Conservation (phyloP, 2,329 filamentous ascomycete species). For the Aureobasidium sp. region DNA sequence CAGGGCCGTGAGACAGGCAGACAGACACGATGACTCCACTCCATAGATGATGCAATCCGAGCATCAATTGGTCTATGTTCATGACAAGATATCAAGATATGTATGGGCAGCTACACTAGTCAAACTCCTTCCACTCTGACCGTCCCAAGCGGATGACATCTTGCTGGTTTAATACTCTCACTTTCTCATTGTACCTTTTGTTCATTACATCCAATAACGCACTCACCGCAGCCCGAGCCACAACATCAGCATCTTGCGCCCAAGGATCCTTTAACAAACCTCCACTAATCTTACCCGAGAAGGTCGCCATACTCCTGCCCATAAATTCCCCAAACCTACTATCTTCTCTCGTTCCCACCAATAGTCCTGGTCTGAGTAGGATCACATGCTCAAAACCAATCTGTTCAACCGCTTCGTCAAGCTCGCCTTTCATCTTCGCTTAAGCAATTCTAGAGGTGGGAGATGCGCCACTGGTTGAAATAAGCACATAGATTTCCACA, state of each 20-base stretch:
- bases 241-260: conserved; percentile 78
- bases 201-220: conserved; percentile 60
- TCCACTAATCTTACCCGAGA: conserved; percentile 60
- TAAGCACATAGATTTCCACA: conserved; percentile 78
- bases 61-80: no score
- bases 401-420: conserved; percentile 79
- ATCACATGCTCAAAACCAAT: conserved; percentile 82
- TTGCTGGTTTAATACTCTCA: conserved; percentile 64
- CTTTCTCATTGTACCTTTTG: conserved; percentile 62
- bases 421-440: conserved; percentile 82
- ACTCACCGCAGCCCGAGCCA: conserved; percentile 71
- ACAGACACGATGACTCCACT: no score
- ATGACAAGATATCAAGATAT: no score
- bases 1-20: no score
- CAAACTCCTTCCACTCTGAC: not conserved
- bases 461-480: conserved; percentile 65
- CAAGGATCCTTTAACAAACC: conserved; percentile 65
- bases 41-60: no score
- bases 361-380: conserved; percentile 77
- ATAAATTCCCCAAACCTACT: conserved; percentile 63
- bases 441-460: conserved; percentile 63
- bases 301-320: conserved; percentile 60
- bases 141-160: not conserved
- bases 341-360: conserved; percentile 74
- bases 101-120: no score